Base-by-base conservation (phyloP, 179 eudicot genomes). In the Camellia oleifera region DNA sequence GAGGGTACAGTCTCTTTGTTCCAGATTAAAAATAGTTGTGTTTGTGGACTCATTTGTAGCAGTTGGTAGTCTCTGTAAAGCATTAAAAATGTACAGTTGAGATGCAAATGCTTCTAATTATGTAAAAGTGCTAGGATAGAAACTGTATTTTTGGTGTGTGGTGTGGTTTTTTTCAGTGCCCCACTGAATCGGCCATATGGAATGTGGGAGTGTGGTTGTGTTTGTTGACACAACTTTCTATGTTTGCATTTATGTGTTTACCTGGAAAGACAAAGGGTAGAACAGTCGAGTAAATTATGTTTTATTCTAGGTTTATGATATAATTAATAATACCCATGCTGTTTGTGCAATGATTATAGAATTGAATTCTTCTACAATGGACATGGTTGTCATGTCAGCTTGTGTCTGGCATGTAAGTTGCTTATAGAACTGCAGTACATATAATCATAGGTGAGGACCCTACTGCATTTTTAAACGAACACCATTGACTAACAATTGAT, bases 1-100 rank as follows among this genome's bases (percentile, higher is more conserved):
- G 97, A 94, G 81, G 99, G 99, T 97, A 91, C 40, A 4, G n/a
- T 68, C 12, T 54, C 23, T 62, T 80, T 69, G 3, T 46, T 77
- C 42, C 60, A 71, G 50, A 62, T 70, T 76, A 53, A 32, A 67
- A 18, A 2, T 4, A 8, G 23, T 44, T 52, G 7, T 5, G 66
- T 4, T 23, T 63, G 2, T 8, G 57, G 15, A n/a, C 69, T 76
- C 73, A 13, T 57, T 81, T 75, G 45, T 32, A 26, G 71, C 70
- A 40, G 75, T 75, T 75, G 78, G 53, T 76, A 54, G 61, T 58
- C 48, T 73, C 12, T 64, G 4, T 50, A 63, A 26, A 54, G 65
- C 67, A 40, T 23, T 48, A 46, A 12, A 63, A n/a, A 17, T n/a
- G 23, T 60, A 17, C 56, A 75, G n/a, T 61, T 75, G 48, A 57